Evolutionary conservation across 2,329 filamentous ascomycete species (phyloP).

Genomic region (Metarhizium brunneum): DNA sequence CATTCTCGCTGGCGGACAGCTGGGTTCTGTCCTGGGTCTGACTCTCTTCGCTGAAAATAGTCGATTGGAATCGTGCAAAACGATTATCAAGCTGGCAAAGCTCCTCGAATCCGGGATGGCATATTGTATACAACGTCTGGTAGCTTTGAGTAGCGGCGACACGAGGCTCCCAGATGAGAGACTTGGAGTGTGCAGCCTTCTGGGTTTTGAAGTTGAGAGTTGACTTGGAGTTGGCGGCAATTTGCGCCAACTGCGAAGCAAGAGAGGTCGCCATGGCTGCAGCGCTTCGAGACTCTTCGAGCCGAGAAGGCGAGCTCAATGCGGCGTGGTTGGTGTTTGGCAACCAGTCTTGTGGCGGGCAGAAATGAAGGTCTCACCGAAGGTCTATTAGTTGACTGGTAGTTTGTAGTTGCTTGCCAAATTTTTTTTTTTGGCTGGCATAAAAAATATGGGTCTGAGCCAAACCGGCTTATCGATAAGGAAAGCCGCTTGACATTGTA

Average conservation of each 20-base stretch:
- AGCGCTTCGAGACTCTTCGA: conserved; percentile 11
- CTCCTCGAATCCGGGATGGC: conserved; percentile 82
- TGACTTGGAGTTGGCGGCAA: conserved; percentile 82
- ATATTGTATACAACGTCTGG: conserved; percentile 79
- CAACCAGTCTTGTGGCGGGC: neutral
- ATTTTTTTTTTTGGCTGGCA: conserved; percentile 2
- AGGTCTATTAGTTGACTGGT: neutral
- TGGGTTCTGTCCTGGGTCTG: conserved; percentile 79
- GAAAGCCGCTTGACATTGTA: no score
- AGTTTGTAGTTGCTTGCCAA: neutral
- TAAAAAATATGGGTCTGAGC: conserved; percentile 9
- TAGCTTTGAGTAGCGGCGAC: conserved; percentile 83
- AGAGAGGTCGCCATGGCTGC: conserved; percentile 70
- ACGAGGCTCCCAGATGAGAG: conserved; percentile 82
- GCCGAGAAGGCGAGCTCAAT: conserved; percentile 3
- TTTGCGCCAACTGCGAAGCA: conserved; percentile 86
- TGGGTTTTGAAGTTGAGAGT: conserved; percentile 90
- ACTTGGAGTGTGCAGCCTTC: conserved; percentile 85
- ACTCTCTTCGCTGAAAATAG: conserved; percentile 89
- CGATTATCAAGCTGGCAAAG: conserved; percentile 77
- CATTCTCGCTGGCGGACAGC: conserved; percentile 74
- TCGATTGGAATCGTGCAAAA: conserved; percentile 65
- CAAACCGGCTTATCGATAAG: conserved; percentile 24
- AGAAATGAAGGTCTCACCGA: neutral
- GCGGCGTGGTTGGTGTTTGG: neutral